Conservation (phyloP, 495 filamentous ascomycete genomes). For the Ramalina peruviana region DNA sequence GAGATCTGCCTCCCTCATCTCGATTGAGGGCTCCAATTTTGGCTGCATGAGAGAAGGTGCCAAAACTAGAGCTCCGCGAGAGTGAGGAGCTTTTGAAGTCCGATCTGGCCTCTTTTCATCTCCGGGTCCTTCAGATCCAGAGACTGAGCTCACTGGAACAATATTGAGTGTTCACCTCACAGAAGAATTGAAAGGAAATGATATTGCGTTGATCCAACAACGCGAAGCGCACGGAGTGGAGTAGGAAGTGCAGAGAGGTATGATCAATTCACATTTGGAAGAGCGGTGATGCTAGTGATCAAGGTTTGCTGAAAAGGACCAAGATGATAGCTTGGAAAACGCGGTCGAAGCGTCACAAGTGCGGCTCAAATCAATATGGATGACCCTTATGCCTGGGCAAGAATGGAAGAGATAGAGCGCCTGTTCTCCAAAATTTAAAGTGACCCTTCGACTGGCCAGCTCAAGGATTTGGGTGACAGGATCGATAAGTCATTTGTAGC, state of each 20-base stretch:
- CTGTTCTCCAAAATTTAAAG: constrained; percentile 1
- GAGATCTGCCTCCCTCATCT: neutral
- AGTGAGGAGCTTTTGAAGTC: neutral
- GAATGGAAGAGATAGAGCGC: neutral
- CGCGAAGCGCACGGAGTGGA: constrained; percentile 10
- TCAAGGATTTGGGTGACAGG: too few species aligned
- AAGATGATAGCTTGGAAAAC: neutral
- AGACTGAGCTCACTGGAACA: neutral
- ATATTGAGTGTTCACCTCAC: neutral
- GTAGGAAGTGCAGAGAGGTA: constrained; percentile 11
- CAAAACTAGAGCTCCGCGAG: neutral
- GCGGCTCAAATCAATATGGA: neutral
- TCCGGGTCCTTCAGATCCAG: neutral
- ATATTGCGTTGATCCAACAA: constrained; percentile 6
- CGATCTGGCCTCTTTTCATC: too few species aligned
- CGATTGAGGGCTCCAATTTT: constrained; percentile 4
- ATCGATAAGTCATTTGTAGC: too few species aligned
- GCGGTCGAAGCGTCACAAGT: too few species aligned
- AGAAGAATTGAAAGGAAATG: neutral
- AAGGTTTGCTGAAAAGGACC: neutral
- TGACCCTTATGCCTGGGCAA: constrained; percentile 1
- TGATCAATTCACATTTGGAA: constrained; percentile 10
- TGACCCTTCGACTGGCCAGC: neutral
- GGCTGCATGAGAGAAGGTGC: neutral
- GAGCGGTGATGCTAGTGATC: constrained; percentile 1